Base-by-base conservation (phyloP, 148 eudicot genomes). In the Chenopodium berlandieri region DNA sequence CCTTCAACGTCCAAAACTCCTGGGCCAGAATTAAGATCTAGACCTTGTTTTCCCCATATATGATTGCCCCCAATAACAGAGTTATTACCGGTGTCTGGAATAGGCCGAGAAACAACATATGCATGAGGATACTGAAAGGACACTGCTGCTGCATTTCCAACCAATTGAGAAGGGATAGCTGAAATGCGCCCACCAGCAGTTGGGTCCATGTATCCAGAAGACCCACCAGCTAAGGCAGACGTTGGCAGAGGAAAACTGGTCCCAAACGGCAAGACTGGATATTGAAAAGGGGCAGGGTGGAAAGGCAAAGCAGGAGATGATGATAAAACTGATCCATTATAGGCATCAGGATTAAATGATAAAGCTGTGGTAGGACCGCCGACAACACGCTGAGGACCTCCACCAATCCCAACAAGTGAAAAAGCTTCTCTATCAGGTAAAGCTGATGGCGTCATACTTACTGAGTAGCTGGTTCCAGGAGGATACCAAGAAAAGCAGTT, bases 11-110 rank as follows among this genome's bases (percentile, higher is more conserved):
- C 96, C 19, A 75, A 70, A 78, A 66, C 79, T 79, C 91, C 94
- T 47, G 94, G 97, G n/a, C 97, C 99, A 13, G 91, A 83, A 86
- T 95, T 95, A 31, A 95, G 89, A 83, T 95, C 99, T 65, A 95
- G 85, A 85, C 87, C 94, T 74, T 90, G 97, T 68, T 85, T 86
- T 44, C 81, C 91, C 92, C 91, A 89, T 76, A 84, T 91, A 82
- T 73, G 75, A 76, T 88, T 86, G 81, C 83, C 86, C 56, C 89
- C 97, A 72, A 81, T 67, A 32, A 78, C 88, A 71, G 63, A 76
- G 76, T 81, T 86, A 74, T 79, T 80, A 40, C 84, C 73, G 60
- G 86, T 85, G 66, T 88, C 93, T 2, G 92, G 89, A 80, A 90
- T 75, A 46, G 82, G 69, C 30, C 71, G 72, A 79, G 44, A 40